Percentiles rank a stretch among this genome's conserved stretches.
Conservation (phyloP, 257 asterid genomes). For the Capsicum rhomboideum region DNA sequence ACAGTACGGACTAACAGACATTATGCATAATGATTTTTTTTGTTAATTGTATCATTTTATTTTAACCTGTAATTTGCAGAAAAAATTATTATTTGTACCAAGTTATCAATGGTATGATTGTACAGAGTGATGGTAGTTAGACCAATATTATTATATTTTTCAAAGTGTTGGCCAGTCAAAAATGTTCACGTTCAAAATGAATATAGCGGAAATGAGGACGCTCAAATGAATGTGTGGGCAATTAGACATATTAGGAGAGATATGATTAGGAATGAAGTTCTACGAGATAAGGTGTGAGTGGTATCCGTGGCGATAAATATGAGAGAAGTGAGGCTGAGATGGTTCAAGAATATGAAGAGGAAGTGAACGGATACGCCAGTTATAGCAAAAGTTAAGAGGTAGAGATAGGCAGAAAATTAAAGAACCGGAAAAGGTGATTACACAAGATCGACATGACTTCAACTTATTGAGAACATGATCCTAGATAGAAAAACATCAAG, state of each 20-base stretch:
- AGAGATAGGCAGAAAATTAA: too few relatives aligned
- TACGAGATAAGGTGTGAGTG: background rate
- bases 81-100: background rate
- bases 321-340: background rate
- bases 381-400: too few relatives aligned
- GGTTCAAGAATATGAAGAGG: too few relatives aligned
- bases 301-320: background rate
- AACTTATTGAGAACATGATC: too few relatives aligned
- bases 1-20: too few relatives aligned
- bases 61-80: background rate
- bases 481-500: too few relatives aligned
- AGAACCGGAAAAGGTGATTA: too few relatives aligned
- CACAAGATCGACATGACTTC: too few relatives aligned
- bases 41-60: background rate
- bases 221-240: background rate
- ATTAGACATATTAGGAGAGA: background rate
- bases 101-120: background rate
- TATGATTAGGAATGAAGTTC: too few relatives aligned
- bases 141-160: accelerated
- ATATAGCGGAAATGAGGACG: background rate
- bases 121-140: background rate
- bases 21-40: background rate
- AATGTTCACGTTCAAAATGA: background rate
- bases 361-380: too few relatives aligned
- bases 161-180: background rate